Conservation (phyloP, 2,329 filamentous ascomycete genomes). For the Phoma sp. region DNA sequence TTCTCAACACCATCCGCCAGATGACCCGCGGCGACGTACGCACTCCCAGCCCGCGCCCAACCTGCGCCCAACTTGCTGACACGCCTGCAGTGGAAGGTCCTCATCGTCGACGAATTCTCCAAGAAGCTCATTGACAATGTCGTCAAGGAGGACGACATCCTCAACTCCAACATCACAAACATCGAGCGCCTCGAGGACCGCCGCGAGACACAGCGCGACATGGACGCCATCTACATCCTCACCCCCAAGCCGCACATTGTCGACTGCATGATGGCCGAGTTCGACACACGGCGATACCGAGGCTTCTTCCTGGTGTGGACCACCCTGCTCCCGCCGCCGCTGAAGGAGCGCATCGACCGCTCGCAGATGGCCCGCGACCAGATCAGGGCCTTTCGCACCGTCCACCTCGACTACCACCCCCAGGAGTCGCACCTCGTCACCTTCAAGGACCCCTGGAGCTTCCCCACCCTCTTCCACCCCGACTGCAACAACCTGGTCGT, state of each 20-base stretch:
- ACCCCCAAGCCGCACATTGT: conserved; percentile 87
- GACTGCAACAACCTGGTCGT: conserved; percentile 84
- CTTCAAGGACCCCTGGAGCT: conserved; percentile 95
- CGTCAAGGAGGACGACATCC: conserved; percentile 93
- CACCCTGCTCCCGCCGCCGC: conserved; percentile 71
- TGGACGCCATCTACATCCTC: conserved; percentile 94
- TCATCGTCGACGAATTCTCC: conserved; percentile 85
- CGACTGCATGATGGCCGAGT: conserved; percentile 91
- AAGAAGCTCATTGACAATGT: conserved; percentile 89
- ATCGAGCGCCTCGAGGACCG: conserved; percentile 93
- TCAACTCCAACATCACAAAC: conserved; percentile 95
- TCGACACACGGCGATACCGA: conserved; percentile 83
- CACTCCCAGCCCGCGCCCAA: conserved; percentile 21
- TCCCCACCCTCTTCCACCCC: conserved; percentile 90
- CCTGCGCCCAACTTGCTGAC: conserved; percentile 33
- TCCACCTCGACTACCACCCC: conserved; percentile 89
- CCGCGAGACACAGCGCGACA: conserved; percentile 81
- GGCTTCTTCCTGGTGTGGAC: conserved; percentile 88
- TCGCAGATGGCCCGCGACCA: conserved; percentile 73
- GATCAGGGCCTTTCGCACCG: conserved; percentile 80
- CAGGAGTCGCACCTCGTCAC: conserved; percentile 90
- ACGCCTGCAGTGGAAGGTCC: conserved; percentile 84
- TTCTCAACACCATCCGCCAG: conserved; percentile 75
- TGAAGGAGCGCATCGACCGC: conserved; percentile 77
- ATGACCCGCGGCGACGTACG: conserved; percentile 83